Conservation (phyloP, 768 basidiomycete genomes). For the Calocera cornea region DNA sequence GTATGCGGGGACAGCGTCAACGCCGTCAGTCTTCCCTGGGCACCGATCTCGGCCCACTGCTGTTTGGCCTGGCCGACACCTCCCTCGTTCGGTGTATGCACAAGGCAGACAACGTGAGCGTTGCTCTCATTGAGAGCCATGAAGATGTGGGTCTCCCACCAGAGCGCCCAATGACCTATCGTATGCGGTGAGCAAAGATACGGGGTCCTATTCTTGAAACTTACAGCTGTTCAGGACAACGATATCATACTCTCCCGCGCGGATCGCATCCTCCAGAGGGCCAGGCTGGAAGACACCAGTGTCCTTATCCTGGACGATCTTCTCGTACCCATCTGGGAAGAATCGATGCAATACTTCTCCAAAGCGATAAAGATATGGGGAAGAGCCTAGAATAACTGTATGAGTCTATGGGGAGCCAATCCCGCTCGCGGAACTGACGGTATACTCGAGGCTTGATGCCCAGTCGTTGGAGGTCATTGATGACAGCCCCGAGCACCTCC, state of each 20-base stretch:
- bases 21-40: background rate
- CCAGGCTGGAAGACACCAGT: background rate
- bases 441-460: background rate
- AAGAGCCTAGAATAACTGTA: background rate
- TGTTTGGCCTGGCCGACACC: background rate
- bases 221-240: constrained; percentile 1
- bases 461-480: background rate
- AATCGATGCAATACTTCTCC: background rate
- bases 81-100: background rate
- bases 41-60: background rate
- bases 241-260: background rate
- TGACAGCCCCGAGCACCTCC: background rate
- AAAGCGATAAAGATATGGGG: background rate
- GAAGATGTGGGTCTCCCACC: constrained; percentile 1
- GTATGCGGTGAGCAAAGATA: background rate
- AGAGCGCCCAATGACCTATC: background rate
- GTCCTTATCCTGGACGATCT: background rate
- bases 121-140: background rate
- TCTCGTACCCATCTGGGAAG: background rate
- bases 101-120: background rate
- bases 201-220: background rate
- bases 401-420: background rate
- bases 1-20: background rate
- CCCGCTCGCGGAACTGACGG: background rate
- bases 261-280: background rate